Percentiles rank a stretch among this genome's conserved stretches.
phyloP scores from a whole-genome alignment of 2,329 filamentous ascomycete genomes.

The Calonectria pauciramosa region DNA sequence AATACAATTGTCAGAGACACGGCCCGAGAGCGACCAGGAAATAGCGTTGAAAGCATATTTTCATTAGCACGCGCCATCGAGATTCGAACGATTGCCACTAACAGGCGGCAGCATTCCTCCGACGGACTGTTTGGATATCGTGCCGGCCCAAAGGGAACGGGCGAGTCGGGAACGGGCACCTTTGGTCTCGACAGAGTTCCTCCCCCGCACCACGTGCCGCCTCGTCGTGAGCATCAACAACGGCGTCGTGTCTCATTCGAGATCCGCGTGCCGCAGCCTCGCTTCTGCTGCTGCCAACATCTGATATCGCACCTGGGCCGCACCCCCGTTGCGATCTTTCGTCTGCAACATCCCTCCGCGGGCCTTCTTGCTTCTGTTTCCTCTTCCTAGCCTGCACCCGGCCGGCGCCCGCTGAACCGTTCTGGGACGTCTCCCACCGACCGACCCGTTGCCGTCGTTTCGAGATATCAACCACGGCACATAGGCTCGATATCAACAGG shows the following conservation, averaged over 20 bases:
- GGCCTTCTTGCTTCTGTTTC: background rate
- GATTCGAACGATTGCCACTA: background rate
- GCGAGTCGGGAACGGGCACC: background rate
- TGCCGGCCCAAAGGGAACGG: constrained; percentile 14
- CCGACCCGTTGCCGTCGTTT: background rate
- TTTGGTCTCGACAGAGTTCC: background rate
- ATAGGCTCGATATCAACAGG: constrained; percentile 9
- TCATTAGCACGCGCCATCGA: background rate
- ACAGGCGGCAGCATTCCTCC: constrained; percentile 9
- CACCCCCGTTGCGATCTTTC: background rate
- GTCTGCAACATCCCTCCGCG: background rate
- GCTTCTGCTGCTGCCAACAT: background rate
- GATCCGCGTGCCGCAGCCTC: background rate
- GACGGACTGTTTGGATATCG: background rate
- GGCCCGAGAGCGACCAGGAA: background rate
- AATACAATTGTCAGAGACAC: background rate
- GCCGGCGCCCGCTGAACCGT: background rate
- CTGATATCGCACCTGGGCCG: background rate
- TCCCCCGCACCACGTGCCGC: constrained; percentile 16
- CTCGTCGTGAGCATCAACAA: background rate
- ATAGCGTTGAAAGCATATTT: constrained; percentile 2
- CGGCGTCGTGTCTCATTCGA: constrained; percentile 3
- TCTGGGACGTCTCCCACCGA: background rate
- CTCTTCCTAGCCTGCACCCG: background rate
- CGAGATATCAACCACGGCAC: background rate